Evolutionary conservation across 805 yeast species (phyloP), one percentile per base, ranked within the genome.

Genomic region (Teunomyces aglyptinius): DNA sequence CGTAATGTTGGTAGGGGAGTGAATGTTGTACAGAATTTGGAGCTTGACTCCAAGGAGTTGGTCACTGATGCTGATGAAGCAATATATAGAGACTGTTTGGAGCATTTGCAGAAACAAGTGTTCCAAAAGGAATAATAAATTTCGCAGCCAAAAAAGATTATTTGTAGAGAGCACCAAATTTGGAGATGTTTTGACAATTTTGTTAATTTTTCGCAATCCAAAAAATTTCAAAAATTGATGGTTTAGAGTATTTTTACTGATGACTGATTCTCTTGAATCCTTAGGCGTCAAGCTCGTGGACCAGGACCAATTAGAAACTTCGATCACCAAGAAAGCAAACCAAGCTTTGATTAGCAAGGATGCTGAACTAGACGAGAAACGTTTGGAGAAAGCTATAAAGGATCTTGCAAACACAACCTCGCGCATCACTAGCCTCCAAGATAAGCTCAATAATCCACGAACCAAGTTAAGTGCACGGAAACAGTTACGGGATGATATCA

Each of bases 251-350:
- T 16, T 13, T 13, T 13, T n/a, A 5, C 18, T 31, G 33, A 29
- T 29, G 34, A 16, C 35, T 12, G 22, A 40, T 28, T n/a, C 26
- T 3, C 26, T 33, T 12, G 40, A 32, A 42, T 42, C 39, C 4
- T 49, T 66, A 8, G 70, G 67, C 12, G 65, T 87, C 24, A 73
- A 73, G 56, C 70, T 89, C 3, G 82, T 89, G 48, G 90, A 87
- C 55, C 98, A 94, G 63, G 82, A 79, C 44, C 82, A 83, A 6
- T 65, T 92, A n/a, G 99, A 91, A 58, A 68, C 80, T 40, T 71
- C 78, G 47, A 83, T 92, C 28, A 89, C 89, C 13, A 71, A 73
- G 28, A 71, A 80, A 64, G 96, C 97, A 0, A 82, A 83, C 50
- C 69, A 71, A 45, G 80, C 79, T 3, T 74, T 91, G 42, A 67